A percentile compares a stretch with the other conserved stretches of the same genome.
phyloP scores from a whole-genome alignment of 441 rosid genomes.

The Gossypium gossypioides region DNA sequence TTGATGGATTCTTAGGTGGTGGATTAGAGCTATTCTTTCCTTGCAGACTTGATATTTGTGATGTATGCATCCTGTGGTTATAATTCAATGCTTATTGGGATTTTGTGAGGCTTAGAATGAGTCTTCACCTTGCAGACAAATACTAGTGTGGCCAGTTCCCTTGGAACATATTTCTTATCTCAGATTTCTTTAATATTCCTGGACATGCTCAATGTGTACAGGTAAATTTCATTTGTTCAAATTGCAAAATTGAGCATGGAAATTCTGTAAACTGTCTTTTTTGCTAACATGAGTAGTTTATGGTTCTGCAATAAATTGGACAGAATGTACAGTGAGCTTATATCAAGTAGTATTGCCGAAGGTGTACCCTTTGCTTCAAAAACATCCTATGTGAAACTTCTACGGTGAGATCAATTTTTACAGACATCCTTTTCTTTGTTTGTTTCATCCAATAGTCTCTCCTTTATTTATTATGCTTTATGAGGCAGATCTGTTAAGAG shows the following conservation, averaged over 20 bases:
- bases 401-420: conserved; percentile 42
- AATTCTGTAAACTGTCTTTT: neutral
- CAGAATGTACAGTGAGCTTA: conserved; percentile 99
- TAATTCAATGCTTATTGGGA: neutral
- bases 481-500: conserved; percentile 84
- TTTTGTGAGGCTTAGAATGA: conserved; percentile 3
- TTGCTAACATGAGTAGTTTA: neutral
- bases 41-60: neutral
- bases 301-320: conserved; percentile 7
- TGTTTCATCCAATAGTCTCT: neutral
- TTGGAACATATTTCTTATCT: conserved; percentile 80
- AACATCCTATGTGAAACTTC: conserved; percentile 84
- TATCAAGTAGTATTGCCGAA: conserved; percentile 77
- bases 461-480: conserved; percentile 9
- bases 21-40: neutral
- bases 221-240: conserved; percentile 31
- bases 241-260: neutral
- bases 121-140: conserved; percentile 61
- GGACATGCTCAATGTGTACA: conserved; percentile 98
- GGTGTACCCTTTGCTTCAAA: conserved; percentile 92
- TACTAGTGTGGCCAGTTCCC: conserved; percentile 89
- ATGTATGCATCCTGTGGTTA: neutral
- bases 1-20: neutral
- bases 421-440: conserved; percentile 11
- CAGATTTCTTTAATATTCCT: conserved; percentile 83